A percentile compares a stretch with the other conserved stretches of the same genome.
phyloP scores from a whole-genome alignment of 176 grass and related monocot genomes.

The Triticum timopheevii region DNA sequence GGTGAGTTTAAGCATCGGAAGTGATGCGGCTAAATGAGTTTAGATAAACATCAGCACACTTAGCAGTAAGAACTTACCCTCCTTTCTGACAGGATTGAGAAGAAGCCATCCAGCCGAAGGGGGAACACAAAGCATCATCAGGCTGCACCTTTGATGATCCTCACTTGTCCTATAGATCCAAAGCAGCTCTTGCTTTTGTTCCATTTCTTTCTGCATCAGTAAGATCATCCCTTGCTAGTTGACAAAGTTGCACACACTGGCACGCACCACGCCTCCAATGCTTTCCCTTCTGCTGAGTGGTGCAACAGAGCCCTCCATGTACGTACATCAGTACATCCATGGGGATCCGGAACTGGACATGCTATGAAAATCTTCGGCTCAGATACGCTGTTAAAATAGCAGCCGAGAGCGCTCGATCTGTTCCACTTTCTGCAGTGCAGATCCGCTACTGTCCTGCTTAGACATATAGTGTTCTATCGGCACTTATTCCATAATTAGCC shows the following conservation, averaged over 20 bases:
- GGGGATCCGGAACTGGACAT: not conserved
- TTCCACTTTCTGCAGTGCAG: not conserved
- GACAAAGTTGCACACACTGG: not conserved
- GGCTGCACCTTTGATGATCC: not conserved
- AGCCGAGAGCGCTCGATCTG: too few relatives aligned
- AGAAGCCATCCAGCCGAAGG: too few relatives aligned
- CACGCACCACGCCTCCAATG: not conserved
- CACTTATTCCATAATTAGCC: too few relatives aligned
- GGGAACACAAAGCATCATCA: not conserved
- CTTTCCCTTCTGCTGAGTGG: not conserved
- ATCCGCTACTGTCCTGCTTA: conserved; percentile 13
- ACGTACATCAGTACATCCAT: too few relatives aligned
- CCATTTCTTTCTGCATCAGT: not conserved
- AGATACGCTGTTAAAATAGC: too few relatives aligned
- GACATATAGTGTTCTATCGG: not conserved
- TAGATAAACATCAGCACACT: too few relatives aligned
- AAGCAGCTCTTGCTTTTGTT: conserved; percentile 9
- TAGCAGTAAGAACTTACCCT: too few relatives aligned
- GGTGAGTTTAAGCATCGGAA: too few relatives aligned
- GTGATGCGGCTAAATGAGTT: too few relatives aligned
- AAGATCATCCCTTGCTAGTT: not conserved
- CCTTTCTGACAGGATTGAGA: too few relatives aligned
- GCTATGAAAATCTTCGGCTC: not conserved
- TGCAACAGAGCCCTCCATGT: not conserved
- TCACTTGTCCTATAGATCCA: conserved; percentile 2